phyloP scores from a whole-genome alignment of 768 basidiomycete genomes.

The Lentinula detonsa region DNA sequence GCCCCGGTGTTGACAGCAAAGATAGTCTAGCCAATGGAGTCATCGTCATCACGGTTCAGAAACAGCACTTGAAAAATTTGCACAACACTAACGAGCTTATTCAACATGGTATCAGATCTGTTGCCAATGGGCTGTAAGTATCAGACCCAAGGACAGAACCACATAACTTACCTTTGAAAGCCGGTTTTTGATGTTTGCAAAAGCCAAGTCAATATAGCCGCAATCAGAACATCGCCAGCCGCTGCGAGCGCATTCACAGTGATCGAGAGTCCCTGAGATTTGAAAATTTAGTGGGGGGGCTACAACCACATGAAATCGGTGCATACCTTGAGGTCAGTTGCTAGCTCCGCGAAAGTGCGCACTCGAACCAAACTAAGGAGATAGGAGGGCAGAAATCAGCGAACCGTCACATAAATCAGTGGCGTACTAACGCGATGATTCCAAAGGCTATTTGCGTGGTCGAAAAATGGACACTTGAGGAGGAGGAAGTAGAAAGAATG shows the following conservation, averaged over 20 bases:
- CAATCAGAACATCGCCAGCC: slow-evolving; percentile 43
- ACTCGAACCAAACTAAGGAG: neutral
- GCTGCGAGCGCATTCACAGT: slow-evolving; percentile 47
- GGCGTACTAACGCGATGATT: neutral
- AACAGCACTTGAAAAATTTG: neutral
- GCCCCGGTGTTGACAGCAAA: slow-evolving; percentile 50
- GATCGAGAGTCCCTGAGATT: slow-evolving; percentile 36
- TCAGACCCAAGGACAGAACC: neutral
- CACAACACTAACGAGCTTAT: slow-evolving; percentile 29
- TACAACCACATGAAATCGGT: neutral
- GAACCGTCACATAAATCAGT: neutral
- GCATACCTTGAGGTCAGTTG: slow-evolving; percentile 8
- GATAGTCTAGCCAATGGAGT: slow-evolving; percentile 30
- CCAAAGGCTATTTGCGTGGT: neutral
- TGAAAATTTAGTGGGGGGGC: neutral
- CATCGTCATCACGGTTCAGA: neutral
- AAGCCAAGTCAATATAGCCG: slow-evolving; percentile 36
- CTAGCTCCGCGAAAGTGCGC: slow-evolving; percentile 2
- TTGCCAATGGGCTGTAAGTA: neutral
- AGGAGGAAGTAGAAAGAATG: neutral
- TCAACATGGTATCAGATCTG: slow-evolving; percentile 47
- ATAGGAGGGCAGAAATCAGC: too few relatives aligned
- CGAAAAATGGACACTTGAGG: too few relatives aligned
- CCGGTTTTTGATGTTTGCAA: slow-evolving; percentile 45
- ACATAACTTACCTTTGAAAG: slow-evolving; percentile 32